phyloP scores from a whole-genome alignment of 1,284 basidiomycete genomes.

The Fomitopsis pinicola region DNA sequence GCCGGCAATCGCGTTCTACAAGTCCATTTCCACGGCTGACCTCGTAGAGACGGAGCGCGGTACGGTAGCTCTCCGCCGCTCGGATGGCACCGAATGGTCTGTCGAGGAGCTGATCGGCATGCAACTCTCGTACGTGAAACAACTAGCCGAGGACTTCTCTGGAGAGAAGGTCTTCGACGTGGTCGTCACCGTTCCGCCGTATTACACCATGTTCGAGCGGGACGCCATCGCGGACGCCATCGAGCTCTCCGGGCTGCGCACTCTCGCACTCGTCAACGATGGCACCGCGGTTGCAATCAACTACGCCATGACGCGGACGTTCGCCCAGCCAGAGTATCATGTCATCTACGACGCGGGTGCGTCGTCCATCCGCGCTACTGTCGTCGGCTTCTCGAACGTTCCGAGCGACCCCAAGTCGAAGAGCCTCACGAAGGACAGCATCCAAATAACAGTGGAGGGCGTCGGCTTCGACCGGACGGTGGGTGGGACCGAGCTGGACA shows the following conservation, averaged over 20 bases:
- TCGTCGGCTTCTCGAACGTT: conserved; percentile 76
- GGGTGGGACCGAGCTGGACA: conserved; percentile 84
- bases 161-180: conserved; percentile 78
- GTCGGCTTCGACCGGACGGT: conserved; percentile 78
- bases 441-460: conserved; percentile 72
- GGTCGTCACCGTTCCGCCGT: conserved; percentile 84
- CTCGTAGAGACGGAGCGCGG: conserved; percentile 54
- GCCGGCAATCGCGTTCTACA: conserved; percentile 58
- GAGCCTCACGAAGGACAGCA: conserved; percentile 50
- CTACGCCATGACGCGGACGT: conserved; percentile 93
- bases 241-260: conserved; percentile 84
- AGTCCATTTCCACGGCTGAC: conserved; percentile 60
- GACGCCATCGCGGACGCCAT: conserved; percentile 89
- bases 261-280: conserved; percentile 86
- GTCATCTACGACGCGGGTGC: conserved; percentile 95
- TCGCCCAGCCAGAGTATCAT: conserved; percentile 81
- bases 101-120: conserved; percentile 93
- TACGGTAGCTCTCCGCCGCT: conserved; percentile 54
- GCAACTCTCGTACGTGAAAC: conserved; percentile 89
- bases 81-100: conserved; percentile 68
- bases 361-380: conserved; percentile 81
- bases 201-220: conserved; percentile 84
- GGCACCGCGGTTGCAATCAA: conserved; percentile 91
- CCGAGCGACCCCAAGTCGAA: conserved; percentile 43
- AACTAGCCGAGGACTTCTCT: conserved; percentile 78